Evolutionary conservation across 1,284 basidiomycete species (phyloP).

Genomic region (Wallemia mellicola): DNA sequence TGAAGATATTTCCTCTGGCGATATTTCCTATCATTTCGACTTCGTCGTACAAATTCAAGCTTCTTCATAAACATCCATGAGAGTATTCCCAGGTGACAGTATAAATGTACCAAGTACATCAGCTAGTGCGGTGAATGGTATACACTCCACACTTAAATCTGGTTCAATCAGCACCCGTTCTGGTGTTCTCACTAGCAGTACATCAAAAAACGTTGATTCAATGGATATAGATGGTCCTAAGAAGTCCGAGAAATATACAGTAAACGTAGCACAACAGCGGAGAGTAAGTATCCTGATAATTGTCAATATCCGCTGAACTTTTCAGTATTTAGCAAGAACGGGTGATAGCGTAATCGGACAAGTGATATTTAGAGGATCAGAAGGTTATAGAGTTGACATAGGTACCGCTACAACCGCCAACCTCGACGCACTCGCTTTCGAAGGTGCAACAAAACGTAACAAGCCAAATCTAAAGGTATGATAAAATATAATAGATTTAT

Average conservation of each 20-base stretch:
- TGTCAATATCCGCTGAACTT: neutral
- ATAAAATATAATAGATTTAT: neutral
- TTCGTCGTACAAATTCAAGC: too few relatives aligned
- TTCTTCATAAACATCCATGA: neutral
- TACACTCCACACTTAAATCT: neutral
- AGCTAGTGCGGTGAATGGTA: neutral
- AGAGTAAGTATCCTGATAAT: neutral
- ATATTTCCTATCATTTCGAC: neutral
- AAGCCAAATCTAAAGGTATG: constrained; percentile 48
- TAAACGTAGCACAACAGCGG: neutral
- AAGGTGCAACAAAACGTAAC: constrained; percentile 55
- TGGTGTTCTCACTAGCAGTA: neutral
- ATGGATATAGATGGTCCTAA: neutral
- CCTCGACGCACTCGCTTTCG: constrained; percentile 50
- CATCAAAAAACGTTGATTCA: neutral
- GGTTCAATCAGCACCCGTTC: neutral
- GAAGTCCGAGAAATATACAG: neutral
- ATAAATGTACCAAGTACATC: neutral
- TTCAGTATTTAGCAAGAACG: constrained; percentile 50
- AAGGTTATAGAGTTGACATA: constrained; percentile 54
- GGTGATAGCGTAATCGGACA: constrained; percentile 52
- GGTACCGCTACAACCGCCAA: constrained; percentile 43
- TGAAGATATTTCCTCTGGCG: neutral
- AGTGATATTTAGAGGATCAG: constrained; percentile 35
- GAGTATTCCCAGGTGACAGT: neutral